Evolutionary conservation across 306 rosid genomes (phyloP), one percentile per base, ranked within the genome.

Genomic region (Lotus japonicus): DNA sequence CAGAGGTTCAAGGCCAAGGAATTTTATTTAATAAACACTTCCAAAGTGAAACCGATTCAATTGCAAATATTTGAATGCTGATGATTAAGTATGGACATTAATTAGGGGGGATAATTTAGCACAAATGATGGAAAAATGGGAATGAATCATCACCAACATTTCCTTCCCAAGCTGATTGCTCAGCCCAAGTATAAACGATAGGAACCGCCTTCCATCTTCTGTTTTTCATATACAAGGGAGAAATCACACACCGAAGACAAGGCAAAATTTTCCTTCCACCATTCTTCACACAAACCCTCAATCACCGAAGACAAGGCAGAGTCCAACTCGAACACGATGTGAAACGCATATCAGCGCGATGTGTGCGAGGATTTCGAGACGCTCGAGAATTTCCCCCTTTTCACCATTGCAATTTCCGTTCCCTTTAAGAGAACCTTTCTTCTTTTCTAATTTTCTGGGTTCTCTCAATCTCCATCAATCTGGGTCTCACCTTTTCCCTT

Each of bases 261-360:
- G 83, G 83, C 2, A 86, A 53, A 64, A n/a, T 79, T 80, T 77
- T 75, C 87, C 92, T 86, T 92, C 98, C 98, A 92, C 97, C 98
- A 92, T 61, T 82, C 90, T 70, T 85, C 96, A 42, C 97, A 90
- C 73, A 92, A 61, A 39, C 53, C 69, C 23, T 53, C 85, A 16
- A 94, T 76, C 70, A 49, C 83, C 35, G 84, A 75, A n/a, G 84
- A 75, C 48, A 90, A 63, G 21, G 59, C 84, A 15, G 83, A 35
- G 18, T 84, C 87, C 7, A 85, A 71, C 73, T 90, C 97, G 28
- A 94, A 84, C 5, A 81, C n/a, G 9, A 88, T 94, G 98, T 21
- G 78, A 73, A 53, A 84, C 74, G 78, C 98, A 94, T 1, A 94
- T 11, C 5, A 63, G 58, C 13, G 66, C 61, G 15, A 88, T 13